phyloP scores from a whole-genome alignment of 176 grass and related monocot genomes.

The Rhynchospora breviuscula region DNA sequence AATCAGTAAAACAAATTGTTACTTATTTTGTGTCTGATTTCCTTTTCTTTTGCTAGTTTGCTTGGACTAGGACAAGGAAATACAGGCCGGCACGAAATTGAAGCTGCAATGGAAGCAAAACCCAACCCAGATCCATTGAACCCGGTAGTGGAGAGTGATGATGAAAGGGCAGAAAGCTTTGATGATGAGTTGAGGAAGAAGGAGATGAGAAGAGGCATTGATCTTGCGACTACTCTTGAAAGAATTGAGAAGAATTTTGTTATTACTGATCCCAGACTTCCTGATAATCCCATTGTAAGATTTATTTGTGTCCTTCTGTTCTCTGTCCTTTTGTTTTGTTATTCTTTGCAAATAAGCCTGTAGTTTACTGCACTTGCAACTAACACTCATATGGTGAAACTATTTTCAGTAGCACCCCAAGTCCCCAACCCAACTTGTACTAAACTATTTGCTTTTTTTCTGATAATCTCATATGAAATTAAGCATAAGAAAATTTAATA shows the following conservation, averaged over 20 bases:
- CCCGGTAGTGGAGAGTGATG: slow-evolving; percentile 58
- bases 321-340: slow-evolving; percentile 3
- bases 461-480: neutral
- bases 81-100: slow-evolving; percentile 11
- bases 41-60: slow-evolving; percentile 1
- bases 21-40: neutral
- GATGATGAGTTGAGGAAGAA: slow-evolving; percentile 64
- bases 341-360: neutral
- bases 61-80: slow-evolving; percentile 18
- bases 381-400: neutral
- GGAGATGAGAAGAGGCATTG: slow-evolving; percentile 98
- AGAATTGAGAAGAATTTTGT: slow-evolving; percentile 61
- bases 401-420: neutral
- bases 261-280: slow-evolving; percentile 36
- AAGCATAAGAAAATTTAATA: neutral
- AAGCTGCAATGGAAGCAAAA: slow-evolving; percentile 52
- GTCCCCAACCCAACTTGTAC: neutral
- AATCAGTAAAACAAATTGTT: neutral
- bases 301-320: neutral
- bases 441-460: neutral
- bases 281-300: slow-evolving; percentile 41
- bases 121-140: neutral
- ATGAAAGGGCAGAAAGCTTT: slow-evolving; percentile 78
- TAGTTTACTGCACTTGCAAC: neutral
- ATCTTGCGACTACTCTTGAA: slow-evolving; percentile 93